Evolutionary conservation across 2,329 filamentous ascomycete species (phyloP), one percentile per base, ranked within the genome.

Genomic region (Botrytis porri): DNA sequence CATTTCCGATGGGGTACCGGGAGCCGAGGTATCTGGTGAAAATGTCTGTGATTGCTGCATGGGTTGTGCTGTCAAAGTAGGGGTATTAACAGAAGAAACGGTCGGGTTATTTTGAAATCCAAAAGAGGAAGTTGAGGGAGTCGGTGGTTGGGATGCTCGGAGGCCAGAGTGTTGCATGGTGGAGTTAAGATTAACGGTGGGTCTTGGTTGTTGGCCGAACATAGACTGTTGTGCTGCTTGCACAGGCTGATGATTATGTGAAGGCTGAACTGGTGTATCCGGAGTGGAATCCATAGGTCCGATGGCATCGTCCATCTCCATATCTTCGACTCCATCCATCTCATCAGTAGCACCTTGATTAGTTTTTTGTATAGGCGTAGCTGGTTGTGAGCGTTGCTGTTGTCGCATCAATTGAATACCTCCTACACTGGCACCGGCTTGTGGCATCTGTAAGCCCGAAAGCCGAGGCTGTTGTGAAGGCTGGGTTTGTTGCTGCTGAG

Each of bases 61-160:
- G 75, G 90, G 85, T 76, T 94, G 91, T 1, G 93, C 93, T 74
- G 92, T 92, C 73, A 98, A 87, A 0, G 95, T 97, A 0, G 95
- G 95, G 0, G 95, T 98, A 82, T 98, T 98, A 72, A 98, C 95
- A 5, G 95, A 98, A 4, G 96, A 99, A 29, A 98, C 95, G 1
- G 95, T 98, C 25, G 95, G 95, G 81, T 98, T 98, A 82, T 97
- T 94, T 81, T 94, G 92, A 77, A 97, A 90, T 67, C 90, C 90
- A 79, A 95, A 94, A 78, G 87, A 90, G 64, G 91, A 88, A 39
- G 93, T 87, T 45, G 92, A 91, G 3, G 95, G 95, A 0, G 95
- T 98, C 6, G 93, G 90, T 1, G 95, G 95, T 76, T 94, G 93
- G 7, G 95, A 97, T 16, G 90, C 93, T 73, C 93, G 91, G 74